Evolutionary conservation across 2,329 filamentous ascomycete genomes (phyloP).

Genomic region (Fusarium nygamai): DNA sequence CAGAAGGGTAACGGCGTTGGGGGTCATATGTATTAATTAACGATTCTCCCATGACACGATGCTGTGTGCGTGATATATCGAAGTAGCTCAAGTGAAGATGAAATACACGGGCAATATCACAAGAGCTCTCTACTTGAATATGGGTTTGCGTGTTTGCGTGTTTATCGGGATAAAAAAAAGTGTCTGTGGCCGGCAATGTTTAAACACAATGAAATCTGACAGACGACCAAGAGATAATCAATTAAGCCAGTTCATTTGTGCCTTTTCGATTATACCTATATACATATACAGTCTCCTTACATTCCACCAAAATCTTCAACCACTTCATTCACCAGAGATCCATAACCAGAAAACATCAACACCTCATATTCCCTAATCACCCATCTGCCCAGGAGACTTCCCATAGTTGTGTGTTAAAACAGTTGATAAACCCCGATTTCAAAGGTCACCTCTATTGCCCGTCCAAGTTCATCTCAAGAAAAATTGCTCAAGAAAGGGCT

Average conservation of each 20-base stretch:
- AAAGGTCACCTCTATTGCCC: constrained; percentile 5
- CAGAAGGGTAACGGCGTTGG: constrained; percentile 12
- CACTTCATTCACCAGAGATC: not conserved
- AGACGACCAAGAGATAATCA: not conserved
- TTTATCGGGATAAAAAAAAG: not conserved
- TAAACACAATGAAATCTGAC: not conserved
- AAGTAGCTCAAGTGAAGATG: not conserved
- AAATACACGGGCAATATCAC: not conserved
- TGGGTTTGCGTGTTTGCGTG: not conserved
- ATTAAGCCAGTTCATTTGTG: constrained; percentile 1
- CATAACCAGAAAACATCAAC: constrained; percentile 23
- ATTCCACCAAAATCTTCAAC: not conserved
- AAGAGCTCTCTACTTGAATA: not conserved
- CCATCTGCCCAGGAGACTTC: not conserved
- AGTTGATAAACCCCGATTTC: not conserved
- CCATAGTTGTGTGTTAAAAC: not conserved
- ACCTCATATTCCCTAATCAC: not conserved
- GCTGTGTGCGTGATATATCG: not conserved
- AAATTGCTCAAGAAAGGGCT: not conserved
- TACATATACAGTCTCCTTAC: constrained; percentile 13
- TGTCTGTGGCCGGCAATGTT: too few relatives aligned
- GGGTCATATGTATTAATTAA: constrained; percentile 17
- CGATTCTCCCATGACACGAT: not conserved
- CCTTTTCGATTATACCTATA: constrained; percentile 9
- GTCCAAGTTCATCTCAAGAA: constrained; percentile 5